Conservation (phyloP, 2,329 filamentous ascomycete species). For the Ophiocordyceps camponoti-rufipedis region DNA sequence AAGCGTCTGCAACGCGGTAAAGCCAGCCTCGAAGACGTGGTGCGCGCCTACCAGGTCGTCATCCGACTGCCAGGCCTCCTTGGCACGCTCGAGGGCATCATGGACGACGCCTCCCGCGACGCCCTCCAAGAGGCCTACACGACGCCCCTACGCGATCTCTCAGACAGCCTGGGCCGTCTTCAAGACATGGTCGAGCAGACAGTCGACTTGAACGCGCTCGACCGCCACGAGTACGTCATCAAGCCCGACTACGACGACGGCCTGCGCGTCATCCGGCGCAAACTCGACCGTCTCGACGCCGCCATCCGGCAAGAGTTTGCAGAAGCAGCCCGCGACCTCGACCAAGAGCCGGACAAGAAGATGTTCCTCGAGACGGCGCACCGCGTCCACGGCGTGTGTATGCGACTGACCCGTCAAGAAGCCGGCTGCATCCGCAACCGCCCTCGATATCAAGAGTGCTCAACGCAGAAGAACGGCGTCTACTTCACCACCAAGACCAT, state of each 20-base stretch:
- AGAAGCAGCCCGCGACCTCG: conserved; percentile 60
- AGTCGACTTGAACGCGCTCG: conserved; percentile 83
- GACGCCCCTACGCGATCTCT: conserved; percentile 57
- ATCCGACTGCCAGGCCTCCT: conserved; percentile 85
- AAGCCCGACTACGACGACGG: conserved; percentile 94
- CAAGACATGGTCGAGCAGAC: conserved; percentile 99
- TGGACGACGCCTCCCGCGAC: conserved; percentile 85
- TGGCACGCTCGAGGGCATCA: conserved; percentile 73
- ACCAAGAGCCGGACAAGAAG: conserved; percentile 94
- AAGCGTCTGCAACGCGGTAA: conserved; percentile 89
- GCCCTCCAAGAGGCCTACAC: conserved; percentile 80
- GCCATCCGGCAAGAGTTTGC: conserved; percentile 74
- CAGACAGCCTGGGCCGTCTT: conserved; percentile 64
- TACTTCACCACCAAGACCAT: conserved; percentile 86
- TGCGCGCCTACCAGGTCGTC: conserved; percentile 84
- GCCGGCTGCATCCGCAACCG: conserved; percentile 88
- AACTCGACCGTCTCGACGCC: conserved; percentile 65
- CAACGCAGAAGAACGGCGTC: conserved; percentile 96
- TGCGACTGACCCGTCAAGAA: conserved; percentile 80
- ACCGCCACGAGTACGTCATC: conserved; percentile 97
- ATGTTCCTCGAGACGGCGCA: conserved; percentile 86
- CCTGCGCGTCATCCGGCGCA: conserved; percentile 73
- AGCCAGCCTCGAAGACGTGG: conserved; percentile 88
- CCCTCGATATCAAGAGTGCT: conserved; percentile 78
- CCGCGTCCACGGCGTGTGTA: conserved; percentile 89